Evolutionary conservation across 805 yeast genomes (phyloP).

Genomic region (Starmerella sirachaensis): DNA sequence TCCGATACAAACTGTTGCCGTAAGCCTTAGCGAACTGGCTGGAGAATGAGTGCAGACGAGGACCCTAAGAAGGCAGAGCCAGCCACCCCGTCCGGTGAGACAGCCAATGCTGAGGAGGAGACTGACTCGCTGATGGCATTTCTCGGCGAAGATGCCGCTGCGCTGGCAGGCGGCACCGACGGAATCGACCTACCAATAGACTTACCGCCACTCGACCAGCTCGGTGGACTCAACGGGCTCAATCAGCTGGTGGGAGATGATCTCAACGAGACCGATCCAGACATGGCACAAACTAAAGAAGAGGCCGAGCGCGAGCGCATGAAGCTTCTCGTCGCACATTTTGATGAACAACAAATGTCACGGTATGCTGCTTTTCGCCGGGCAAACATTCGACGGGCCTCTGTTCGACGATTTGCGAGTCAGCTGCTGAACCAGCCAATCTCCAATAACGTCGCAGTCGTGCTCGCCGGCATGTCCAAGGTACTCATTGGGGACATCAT

Average conservation of each 20-base stretch:
- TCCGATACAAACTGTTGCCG: no score
- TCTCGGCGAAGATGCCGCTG: conserved; percentile 2
- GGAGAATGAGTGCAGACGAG: no score
- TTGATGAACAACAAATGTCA: conserved; percentile 73
- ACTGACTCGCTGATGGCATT: no score
- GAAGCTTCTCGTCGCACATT: conserved; percentile 50
- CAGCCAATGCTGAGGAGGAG: no score
- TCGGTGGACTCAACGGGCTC: not conserved
- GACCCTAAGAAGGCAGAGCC: no score
- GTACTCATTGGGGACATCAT: conserved; percentile 83
- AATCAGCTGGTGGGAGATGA: conserved; percentile 1
- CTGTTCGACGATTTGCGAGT: conserved; percentile 70
- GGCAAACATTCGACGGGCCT: conserved; percentile 57
- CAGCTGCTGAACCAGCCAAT: conserved; percentile 69
- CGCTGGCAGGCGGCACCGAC: not conserved
- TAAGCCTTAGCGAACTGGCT: no score
- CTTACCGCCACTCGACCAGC: conserved; percentile 4
- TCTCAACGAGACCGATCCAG: conserved; percentile 1
- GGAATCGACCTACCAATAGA: not conserved
- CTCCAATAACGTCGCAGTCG: conserved; percentile 66
- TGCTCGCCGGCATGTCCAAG: conserved; percentile 76
- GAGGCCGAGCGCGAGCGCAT: conserved; percentile 29
- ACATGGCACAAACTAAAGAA: conserved; percentile 10
- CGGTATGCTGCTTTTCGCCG: conserved; percentile 80
- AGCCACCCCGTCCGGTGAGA: no score